Evolutionary conservation across 192 early-diverging fungal species (phyloP).

Genomic region (Coemansia sp.): DNA sequence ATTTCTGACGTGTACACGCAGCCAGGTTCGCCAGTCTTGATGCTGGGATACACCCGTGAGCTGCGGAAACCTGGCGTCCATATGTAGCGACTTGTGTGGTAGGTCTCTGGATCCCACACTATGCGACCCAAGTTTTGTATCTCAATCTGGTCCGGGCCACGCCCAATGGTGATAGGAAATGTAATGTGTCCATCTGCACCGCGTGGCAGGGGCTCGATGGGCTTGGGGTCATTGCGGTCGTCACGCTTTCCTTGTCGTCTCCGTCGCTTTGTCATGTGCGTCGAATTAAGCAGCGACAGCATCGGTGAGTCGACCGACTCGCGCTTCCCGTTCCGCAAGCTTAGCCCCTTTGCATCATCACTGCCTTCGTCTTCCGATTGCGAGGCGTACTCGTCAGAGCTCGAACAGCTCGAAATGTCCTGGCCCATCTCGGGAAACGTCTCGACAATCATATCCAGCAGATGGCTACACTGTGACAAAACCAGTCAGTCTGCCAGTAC

Average conservation of each 20-base stretch:
- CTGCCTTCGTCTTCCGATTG: slow-evolving; percentile 6
- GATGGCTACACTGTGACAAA: slow-evolving; percentile 31
- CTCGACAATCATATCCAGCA: slow-evolving; percentile 48
- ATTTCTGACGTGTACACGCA: slow-evolving; percentile 68
- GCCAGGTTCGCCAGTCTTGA: slow-evolving; percentile 54
- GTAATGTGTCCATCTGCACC: slow-evolving; percentile 56
- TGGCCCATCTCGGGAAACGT: slow-evolving; percentile 43
- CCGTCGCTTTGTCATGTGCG: slow-evolving; percentile 40
- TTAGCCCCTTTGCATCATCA: not conserved
- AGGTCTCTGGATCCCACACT: slow-evolving; percentile 61
- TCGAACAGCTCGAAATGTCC: slow-evolving; percentile 42
- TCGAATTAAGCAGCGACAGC: slow-evolving; percentile 1
- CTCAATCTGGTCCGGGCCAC: slow-evolving; percentile 61
- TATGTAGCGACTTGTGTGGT: slow-evolving; percentile 70
- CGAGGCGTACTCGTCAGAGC: slow-evolving; percentile 23
- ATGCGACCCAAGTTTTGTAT: slow-evolving; percentile 62
- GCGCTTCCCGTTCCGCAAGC: slow-evolving; percentile 19
- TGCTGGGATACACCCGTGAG: slow-evolving; percentile 61
- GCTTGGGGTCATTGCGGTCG: slow-evolving; percentile 60
- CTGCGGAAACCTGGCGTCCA: slow-evolving; percentile 70
- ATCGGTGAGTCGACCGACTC: slow-evolving; percentile 3
- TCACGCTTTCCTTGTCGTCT: slow-evolving; percentile 58
- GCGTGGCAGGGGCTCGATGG: slow-evolving; percentile 56
- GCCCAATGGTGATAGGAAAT: slow-evolving; percentile 62
- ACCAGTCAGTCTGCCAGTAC: not conserved